Evolutionary conservation across 768 basidiomycete genomes (phyloP), one percentile per base, ranked within the genome.

Genomic region (Pleurotus giganteus): DNA sequence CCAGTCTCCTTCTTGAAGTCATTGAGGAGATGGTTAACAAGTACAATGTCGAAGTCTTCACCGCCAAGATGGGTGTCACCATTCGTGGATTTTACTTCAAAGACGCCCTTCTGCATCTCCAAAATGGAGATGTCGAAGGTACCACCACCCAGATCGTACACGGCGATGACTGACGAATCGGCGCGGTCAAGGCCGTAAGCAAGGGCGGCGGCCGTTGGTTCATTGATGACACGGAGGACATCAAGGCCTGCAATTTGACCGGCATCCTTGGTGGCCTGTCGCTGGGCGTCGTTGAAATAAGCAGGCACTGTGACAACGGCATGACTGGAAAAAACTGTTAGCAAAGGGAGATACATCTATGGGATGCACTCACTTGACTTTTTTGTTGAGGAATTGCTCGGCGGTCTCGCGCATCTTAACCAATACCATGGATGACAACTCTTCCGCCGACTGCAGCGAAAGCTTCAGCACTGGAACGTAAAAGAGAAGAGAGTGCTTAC

Each of bases 121-220:
- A 99, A 80, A 62, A 99, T 95, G 26, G 97, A 99, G 66, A 99
- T 94, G 93, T 98, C 96, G 71, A 98, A 98, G 21, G 96, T 98
- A 54, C 96, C 96, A 64, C 96, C 96, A 62, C 96, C 96, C 28
- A 98, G 82, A 79, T 99, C 97, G 69, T 98, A 99, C 56, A 99
- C 97, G 39, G 97, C 97, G 62, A 99, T 94, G 67, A 97, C 79
- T 17, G 83, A 78, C 9, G 90, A 91, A 43, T 90, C 86, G 45
- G 86, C 78, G 45, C 89, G 86, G 71, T 98, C 96, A 13, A 97
- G 85, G 74, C 97, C 97, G 68, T 99, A 99, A 0, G 97, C 97
- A 51, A 98, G 87, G 26, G 97, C 97, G 47, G 96, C 97, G 42
- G 97, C 97, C 19, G 97, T 99, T 24, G 97, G 96, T 72, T 98